Evolutionary conservation across 2,329 filamentous ascomycete species (phyloP), one percentile per base, ranked within the genome.

Genomic region (Cladophialophora bantiana): DNA sequence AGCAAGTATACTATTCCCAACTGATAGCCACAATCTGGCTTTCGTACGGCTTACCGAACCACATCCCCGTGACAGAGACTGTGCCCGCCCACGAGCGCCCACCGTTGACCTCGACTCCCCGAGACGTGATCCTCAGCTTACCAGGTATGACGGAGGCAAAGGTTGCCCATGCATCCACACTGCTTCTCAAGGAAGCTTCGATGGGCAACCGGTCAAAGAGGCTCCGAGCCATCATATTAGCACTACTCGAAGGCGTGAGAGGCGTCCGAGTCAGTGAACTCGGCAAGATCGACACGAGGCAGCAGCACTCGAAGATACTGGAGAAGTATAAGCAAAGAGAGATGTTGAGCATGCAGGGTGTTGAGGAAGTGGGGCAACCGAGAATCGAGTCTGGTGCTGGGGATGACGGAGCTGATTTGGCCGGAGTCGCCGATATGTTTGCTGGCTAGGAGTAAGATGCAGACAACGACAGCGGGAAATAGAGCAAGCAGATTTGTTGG

Each of bases 221-320:
- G 73, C 93, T 97, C 78, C 85, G 94, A 20, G 90, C 89, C 0
- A 81, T 96, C 31, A 88, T 99, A 15, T 81, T 99, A 7, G 92
- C 97, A 69, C 81, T 99, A 15, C 83, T 99, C 26, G 91, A 93
- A 72, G 90, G 93, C 52, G 84, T 99, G 6, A 89, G 96, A 72
- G 95, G 95, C 0, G 89, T 98, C 5, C 94, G 93, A 73, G 92
- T 99, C 64, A 92, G 94, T 7, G 95, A 99, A 79, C 91, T 95
- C 82, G 95, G 95, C 32, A 95, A 92, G 78, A 88, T 99, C 31
- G 78, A 84, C 59, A 71, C 65, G 62, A 57, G 65, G 18, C 64
- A 59, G 45, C 69, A 72, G 45, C 67, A 71, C 36, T 69, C 67
- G 5, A 67, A 68, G 52, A 68, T 73, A 3, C 36, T 73, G 54